phyloP scores from a whole-genome alignment of 257 asterid species.

The Nicotiana tabacum region DNA sequence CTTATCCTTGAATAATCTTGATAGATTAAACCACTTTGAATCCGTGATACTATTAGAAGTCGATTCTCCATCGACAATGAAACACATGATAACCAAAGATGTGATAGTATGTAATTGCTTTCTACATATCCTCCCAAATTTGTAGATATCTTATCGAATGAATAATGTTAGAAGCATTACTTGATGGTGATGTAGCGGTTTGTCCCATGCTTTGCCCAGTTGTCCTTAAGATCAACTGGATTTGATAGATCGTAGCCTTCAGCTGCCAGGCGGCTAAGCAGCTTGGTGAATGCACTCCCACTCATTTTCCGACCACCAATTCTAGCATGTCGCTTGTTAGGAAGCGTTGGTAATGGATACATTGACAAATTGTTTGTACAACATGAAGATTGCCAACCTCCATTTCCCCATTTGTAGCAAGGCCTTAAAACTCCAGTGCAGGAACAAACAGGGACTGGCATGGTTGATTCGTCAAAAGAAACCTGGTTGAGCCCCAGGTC shows the following conservation, averaged over 20 bases:
- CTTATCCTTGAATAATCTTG: no score
- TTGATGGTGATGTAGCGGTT: constrained; percentile 97
- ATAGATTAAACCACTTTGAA: no score
- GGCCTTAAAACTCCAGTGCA: constrained; percentile 84
- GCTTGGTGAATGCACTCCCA: constrained; percentile 90
- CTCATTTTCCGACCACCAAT: constrained; percentile 98
- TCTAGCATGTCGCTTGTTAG: constrained; percentile 90
- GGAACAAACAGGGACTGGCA: constrained; percentile 93
- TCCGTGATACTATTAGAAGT: no score
- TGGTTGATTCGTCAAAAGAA: constrained; percentile 77
- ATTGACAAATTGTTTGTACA: constrained; percentile 81
- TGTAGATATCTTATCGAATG: neutral
- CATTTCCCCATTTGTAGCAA: constrained; percentile 98
- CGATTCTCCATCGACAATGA: no score
- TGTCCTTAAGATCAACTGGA: constrained; percentile 80
- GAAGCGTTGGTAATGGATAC: constrained; percentile 89
- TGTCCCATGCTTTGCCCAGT: constrained; percentile 99
- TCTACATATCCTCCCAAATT: neutral
- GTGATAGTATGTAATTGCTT: neutral
- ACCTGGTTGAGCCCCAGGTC: constrained; percentile 88
- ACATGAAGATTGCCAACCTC: constrained; percentile 99
- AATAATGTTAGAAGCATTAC: constrained; percentile 22
- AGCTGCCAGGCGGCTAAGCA: constrained; percentile 79
- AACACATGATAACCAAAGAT: no score
- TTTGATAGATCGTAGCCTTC: constrained; percentile 79